Evolutionary conservation across 768 basidiomycete genomes (phyloP), one percentile per base, ranked within the genome.

Genomic region (Podaxis sp.): DNA sequence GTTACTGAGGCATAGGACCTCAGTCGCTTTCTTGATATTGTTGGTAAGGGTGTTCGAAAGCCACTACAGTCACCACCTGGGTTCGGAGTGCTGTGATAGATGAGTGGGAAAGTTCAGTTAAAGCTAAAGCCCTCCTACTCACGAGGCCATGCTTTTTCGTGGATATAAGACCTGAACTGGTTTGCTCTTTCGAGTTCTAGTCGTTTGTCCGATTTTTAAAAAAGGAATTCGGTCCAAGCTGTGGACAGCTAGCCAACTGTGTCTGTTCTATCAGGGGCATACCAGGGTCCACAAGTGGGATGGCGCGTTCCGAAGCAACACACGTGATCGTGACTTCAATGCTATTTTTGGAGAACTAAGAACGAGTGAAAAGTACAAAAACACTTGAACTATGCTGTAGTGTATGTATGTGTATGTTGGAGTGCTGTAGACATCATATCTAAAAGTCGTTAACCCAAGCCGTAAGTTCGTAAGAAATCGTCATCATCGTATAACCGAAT

Each of bases 401-500:
- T 36, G n/a, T 59, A 56, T 12, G 24, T 51, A 26, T 24, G 24
- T 36, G 22, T 38, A 60, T 50, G 33, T 52, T 38, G 20, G 28
- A 58, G 12, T 57, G 41, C 24, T 20, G n/a, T 20, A 8, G 54
- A 37, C 38, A n/a, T 26, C 50, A 6, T 28, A 20, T 33, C 13
- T 20, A 17, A 17, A 20, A 56, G 22, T 24, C 37, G 26, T 40
- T 56, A 38, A 11, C 13, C 30, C 17, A 38, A 37, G 22, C n/a
- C 38, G 4, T 37, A n/a, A 38, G 11, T 1, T 55, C 20, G n/a
- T 55, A 22, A 12, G 30, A 36, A 11, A 49, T 46, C 48, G 33
- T 49, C 20, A 22, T 65, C 59, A 65, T 53, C 71, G 68, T 65
- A 72, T 71, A 24, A 68, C 72, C 54, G 70, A 71, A 40, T 67